Base-by-base conservation (phyloP, 495 filamentous ascomycete species). In the Penicillium soppii region DNA sequence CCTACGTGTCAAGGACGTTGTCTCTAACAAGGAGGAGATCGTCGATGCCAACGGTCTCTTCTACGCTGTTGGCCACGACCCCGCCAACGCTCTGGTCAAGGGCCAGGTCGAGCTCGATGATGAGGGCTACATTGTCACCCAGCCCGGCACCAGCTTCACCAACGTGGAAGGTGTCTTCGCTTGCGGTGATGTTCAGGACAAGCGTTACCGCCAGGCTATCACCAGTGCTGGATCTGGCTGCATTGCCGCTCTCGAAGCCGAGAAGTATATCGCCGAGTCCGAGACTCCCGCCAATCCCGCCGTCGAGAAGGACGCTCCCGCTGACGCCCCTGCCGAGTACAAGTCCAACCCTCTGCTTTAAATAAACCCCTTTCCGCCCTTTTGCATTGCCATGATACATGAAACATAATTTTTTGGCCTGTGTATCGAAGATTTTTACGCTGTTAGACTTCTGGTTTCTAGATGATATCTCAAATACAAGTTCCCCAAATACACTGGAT, bases 151-250 rank as follows among this genome's bases (percentile, higher is more conserved):
- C 43, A 90, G 89, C 56, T 80, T 85, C 56, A 99, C 94, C 36
- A 96, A 83, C 67, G 68, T 96, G 5, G 83, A 91, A 66, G 94
- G 94, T 62, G 89, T 99, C 7, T 99, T 97, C 68, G 94, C 94
- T 43, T 92, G 92, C 37, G 94, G 94, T 43, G 94, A 99, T 65
- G 94, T 99, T 16, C 95, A 97, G 76, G 95, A 99, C 67, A 97
- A 97, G 83, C 85, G 87, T 61, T 99, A 99, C 71, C 82, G 95
- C 65, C 94, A 98, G 75, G 94, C 94, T 47, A 92, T 98, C 61
- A 98, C 94, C 43, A 96, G 90, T 77, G 94, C 94, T 95, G 91
- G 92, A 19, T 87, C 92, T 52, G 94, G 94, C 57, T 98, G 94
- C 68, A 84, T 96, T 62, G 94, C 94, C 38, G 94, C 92, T 13